A percentile compares a stretch with the other conserved stretches of the same genome.
Evolutionary conservation across 2,329 filamentous ascomycete genomes (phyloP).

Genomic region (Ceratocystis harringtonii): DNA sequence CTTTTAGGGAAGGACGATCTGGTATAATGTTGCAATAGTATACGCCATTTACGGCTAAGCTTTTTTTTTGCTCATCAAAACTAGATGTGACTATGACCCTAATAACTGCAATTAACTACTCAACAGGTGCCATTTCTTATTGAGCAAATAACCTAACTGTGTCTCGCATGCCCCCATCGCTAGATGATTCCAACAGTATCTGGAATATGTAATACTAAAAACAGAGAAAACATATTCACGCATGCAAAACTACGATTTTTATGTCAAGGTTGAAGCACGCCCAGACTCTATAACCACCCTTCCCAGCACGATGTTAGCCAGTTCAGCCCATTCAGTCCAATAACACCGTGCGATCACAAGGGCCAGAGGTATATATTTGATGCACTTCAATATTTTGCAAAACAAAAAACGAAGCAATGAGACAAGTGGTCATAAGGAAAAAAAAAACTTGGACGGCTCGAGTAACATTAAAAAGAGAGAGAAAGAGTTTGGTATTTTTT

Average conservation of each 20-base stretch:
- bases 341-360: too few species aligned
- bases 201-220: too few species aligned
- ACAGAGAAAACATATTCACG: background rate
- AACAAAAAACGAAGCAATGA: background rate
- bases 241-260: background rate
- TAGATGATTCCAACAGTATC: background rate
- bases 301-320: background rate
- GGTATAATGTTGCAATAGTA: conserved; percentile 21
- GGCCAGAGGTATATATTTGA: background rate
- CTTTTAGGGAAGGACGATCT: conserved; percentile 61
- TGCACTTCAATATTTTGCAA: background rate
- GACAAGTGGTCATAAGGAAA: conserved; percentile 2
- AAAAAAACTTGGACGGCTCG: conserved; percentile 4
- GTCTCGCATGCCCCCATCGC: background rate
- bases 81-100: too few species aligned
- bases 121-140: background rate
- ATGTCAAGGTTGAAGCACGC: background rate
- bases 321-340: background rate
- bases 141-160: background rate
- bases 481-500: conserved; percentile 18
- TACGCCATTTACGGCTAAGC: background rate
- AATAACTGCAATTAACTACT: too few species aligned
- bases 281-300: background rate
- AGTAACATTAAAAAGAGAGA: conserved; percentile 16
- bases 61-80: background rate